phyloP scores from a whole-genome alignment of 2,329 filamentous ascomycete species.

The Gnomoniopsis smithogilvyi region DNA sequence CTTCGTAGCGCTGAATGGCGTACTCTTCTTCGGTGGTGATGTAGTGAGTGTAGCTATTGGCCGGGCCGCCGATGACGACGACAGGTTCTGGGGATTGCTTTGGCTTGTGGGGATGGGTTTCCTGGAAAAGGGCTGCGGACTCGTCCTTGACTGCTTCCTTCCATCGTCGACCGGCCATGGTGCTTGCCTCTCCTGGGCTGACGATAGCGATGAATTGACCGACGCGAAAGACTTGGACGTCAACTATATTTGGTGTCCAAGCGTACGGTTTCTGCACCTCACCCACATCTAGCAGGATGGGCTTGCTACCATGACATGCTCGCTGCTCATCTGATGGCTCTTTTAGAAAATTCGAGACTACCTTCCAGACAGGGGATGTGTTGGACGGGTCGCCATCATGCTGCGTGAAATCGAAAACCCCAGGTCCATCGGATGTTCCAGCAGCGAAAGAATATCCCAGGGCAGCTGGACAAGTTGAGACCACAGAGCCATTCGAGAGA shows the following conservation, averaged over 20 bases:
- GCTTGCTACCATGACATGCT: slow-evolving; percentile 76
- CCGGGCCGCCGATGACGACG: slow-evolving; percentile 84
- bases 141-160: slow-evolving; percentile 62
- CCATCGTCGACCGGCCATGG: slow-evolving; percentile 90
- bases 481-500: slow-evolving; percentile 68
- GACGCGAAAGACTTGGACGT: slow-evolving; percentile 80
- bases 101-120: slow-evolving; percentile 28
- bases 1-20: slow-evolving; percentile 81
- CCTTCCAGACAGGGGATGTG: slow-evolving; percentile 69
- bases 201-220: slow-evolving; percentile 83
- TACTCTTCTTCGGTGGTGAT: slow-evolving; percentile 80
- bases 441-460: slow-evolving; percentile 91
- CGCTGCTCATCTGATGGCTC: slow-evolving; percentile 67
- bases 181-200: slow-evolving; percentile 82
- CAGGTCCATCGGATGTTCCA: slow-evolving; percentile 88
- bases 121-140: slow-evolving; percentile 42
- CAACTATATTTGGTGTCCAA: slow-evolving; percentile 90
- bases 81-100: slow-evolving; percentile 41
- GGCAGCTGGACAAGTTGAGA: slow-evolving; percentile 78
- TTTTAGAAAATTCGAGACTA: slow-evolving; percentile 71
- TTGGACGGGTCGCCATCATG: slow-evolving; percentile 70
- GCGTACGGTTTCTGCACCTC: slow-evolving; percentile 74
- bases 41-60: slow-evolving; percentile 87
- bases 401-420: slow-evolving; percentile 90
- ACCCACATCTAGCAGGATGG: slow-evolving; percentile 84